Percentiles rank a stretch among this genome's conserved stretches.
Evolutionary conservation across 179 eudicot genomes (phyloP).

Genomic region (Amaranthus tricolor): DNA sequence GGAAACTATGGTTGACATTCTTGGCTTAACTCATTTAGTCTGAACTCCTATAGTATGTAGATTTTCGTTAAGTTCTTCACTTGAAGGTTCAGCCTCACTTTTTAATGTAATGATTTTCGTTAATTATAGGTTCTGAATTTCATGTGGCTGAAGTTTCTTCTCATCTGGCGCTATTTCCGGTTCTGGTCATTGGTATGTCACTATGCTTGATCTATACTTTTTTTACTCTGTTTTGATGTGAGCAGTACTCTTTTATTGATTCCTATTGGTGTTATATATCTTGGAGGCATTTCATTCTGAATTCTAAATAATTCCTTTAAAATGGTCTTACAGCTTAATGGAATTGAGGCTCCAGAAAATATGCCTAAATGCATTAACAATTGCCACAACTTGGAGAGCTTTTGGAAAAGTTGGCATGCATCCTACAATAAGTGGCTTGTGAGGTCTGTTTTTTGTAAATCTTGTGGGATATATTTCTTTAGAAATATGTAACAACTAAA

Average conservation of each 20-base stretch:
- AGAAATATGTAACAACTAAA: conserved; percentile 6
- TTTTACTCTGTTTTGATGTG: neutral
- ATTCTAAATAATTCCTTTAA: neutral
- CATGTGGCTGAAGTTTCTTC: conserved; percentile 98
- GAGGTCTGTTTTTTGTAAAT: conserved; percentile 47
- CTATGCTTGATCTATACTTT: neutral
- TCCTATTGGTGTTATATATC: neutral
- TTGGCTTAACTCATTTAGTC: neutral
- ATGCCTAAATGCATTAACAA: conserved; percentile 97
- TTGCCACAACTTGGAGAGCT: conserved; percentile 83
- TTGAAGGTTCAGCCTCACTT: conserved; percentile 11
- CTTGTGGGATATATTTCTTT: conserved; percentile 2
- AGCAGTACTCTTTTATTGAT: conserved; percentile 5
- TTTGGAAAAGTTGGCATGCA: conserved; percentile 99
- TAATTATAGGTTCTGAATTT: conserved; percentile 76
- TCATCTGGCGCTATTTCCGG: conserved; percentile 95
- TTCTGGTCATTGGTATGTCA: conserved; percentile 80
- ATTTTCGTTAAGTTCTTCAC: neutral
- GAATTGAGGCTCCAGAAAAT: conserved; percentile 90
- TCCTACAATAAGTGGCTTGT: conserved; percentile 98
- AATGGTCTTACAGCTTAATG: conserved; percentile 51
- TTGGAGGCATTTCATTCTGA: neutral
- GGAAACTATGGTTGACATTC: neutral
- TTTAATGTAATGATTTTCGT: neutral
- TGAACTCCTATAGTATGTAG: neutral